Conservation (phyloP, 805 yeast genomes). For the Kazachstania africana region DNA sequence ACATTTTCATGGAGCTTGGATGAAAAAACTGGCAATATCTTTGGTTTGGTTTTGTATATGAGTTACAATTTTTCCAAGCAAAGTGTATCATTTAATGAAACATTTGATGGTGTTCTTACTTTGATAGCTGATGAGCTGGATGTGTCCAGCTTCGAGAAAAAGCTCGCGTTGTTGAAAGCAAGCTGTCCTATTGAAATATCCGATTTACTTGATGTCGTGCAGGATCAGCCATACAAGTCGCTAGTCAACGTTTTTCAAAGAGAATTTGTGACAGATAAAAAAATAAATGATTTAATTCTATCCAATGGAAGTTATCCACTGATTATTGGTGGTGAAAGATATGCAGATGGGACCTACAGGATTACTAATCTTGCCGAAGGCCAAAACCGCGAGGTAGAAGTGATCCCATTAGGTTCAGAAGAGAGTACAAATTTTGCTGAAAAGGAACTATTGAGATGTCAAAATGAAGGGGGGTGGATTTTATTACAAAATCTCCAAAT, state of each 20-base stretch:
- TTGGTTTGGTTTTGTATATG: conserved; percentile 32
- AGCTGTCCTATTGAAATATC: background rate
- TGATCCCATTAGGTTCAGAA: conserved; percentile 62
- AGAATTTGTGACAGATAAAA: background rate
- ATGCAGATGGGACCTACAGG: conserved; percentile 53
- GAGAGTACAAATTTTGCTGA: conserved; percentile 54
- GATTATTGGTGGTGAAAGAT: conserved; percentile 45
- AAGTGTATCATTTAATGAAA: conserved; percentile 1
- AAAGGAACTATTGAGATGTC: conserved; percentile 35
- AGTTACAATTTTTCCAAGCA: conserved; percentile 6
- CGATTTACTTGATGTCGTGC: background rate
- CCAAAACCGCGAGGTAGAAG: conserved; percentile 20
- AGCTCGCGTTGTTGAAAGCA: background rate
- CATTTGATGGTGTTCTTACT: background rate
- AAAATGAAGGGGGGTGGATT: conserved; percentile 53
- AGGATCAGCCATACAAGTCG: conserved; percentile 6
- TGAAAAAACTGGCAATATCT: conserved; percentile 32
- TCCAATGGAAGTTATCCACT: conserved; percentile 17
- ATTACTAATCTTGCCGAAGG: conserved; percentile 35
- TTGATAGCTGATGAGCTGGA: background rate
- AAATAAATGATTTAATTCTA: background rate
- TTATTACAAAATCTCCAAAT: conserved; percentile 73
- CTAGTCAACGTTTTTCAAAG: background rate
- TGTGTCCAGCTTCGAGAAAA: background rate
- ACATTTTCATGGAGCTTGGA: conserved; percentile 36